Evolutionary conservation across 1,284 basidiomycete genomes (phyloP).

Genomic region (Ustilago curta): DNA sequence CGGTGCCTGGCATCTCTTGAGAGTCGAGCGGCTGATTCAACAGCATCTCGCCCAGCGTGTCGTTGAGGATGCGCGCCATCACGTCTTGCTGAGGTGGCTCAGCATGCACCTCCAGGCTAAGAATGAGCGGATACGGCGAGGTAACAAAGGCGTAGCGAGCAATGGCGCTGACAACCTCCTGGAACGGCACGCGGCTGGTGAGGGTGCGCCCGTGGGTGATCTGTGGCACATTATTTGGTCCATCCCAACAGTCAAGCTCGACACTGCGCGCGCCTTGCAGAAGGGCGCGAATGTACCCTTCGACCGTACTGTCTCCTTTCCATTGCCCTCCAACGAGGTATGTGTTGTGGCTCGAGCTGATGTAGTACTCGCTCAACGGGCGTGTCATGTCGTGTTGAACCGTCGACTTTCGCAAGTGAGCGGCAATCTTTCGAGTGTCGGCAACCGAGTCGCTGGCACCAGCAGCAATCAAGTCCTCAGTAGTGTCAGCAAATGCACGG

Average conservation of each 20-base stretch:
- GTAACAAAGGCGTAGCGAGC: conserved; percentile 91
- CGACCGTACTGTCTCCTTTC: conserved; percentile 90
- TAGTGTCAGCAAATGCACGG: conserved; percentile 40
- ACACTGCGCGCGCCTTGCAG: conserved; percentile 91
- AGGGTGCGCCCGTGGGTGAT: conserved; percentile 91
- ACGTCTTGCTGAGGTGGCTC: conserved; percentile 83
- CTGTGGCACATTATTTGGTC: conserved; percentile 73
- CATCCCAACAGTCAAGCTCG: conserved; percentile 88
- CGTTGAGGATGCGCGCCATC: conserved; percentile 81
- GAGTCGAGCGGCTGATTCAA: conserved; percentile 61
- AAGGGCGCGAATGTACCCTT: conserved; percentile 93
- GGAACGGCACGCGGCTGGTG: conserved; percentile 85
- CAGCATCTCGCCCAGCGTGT: conserved; percentile 82
- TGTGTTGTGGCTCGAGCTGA: conserved; percentile 96
- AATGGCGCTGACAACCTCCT: conserved; percentile 88
- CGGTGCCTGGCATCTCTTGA: conserved; percentile 69
- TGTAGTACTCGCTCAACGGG: conserved; percentile 87
- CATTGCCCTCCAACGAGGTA: conserved; percentile 95
- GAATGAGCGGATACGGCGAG: conserved; percentile 92
- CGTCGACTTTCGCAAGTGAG: conserved; percentile 46
- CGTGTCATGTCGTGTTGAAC: conserved; percentile 75
- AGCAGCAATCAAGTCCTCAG: conserved; percentile 45
- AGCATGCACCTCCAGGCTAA: conserved; percentile 95
- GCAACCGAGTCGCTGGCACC: conserved; percentile 37
- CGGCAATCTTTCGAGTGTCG: conserved; percentile 38